These are phyloP conservation scores for Arachnomyces sp. DNA, from an alignment of 2,329 filamentous ascomycete species.

Conservation along the genomic window DNA sequence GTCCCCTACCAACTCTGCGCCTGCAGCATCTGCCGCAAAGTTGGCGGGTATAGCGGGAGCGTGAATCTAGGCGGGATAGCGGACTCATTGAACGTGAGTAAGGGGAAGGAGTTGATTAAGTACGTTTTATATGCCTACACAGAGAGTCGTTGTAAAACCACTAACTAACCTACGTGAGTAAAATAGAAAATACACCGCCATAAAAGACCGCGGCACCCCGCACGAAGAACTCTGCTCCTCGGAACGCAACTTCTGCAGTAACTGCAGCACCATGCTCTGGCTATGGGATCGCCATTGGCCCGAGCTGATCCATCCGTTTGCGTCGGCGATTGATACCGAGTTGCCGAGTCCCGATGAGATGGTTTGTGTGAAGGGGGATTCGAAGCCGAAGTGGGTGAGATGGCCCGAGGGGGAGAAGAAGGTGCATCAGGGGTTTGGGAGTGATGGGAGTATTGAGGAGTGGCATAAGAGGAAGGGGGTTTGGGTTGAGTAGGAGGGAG, in stretches of 20 bases:
- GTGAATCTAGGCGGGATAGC: constrained; percentile 41
- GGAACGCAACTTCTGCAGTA: constrained; percentile 40
- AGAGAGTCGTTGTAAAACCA: too few relatives aligned
- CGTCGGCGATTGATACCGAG: constrained; percentile 41
- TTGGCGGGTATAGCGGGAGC: constrained; percentile 37
- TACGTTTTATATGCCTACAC: constrained; percentile 16
- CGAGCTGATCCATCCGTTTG: constrained; percentile 43
- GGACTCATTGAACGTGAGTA: constrained; percentile 32
- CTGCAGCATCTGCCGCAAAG: constrained; percentile 43
- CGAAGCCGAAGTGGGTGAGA: constrained; percentile 39
- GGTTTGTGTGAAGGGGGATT: constrained; percentile 37
- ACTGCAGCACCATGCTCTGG: constrained; percentile 42
- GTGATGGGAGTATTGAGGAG: constrained; percentile 32
- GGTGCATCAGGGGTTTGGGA: constrained; percentile 31
- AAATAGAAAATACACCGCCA: constrained; percentile 38
- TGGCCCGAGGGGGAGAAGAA: constrained; percentile 42
- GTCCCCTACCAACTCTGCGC: constrained; percentile 43
- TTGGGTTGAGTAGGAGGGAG: constrained; percentile 24
- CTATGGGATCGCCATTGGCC: constrained; percentile 41
- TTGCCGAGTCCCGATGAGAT: constrained; percentile 38
- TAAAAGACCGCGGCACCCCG: constrained; percentile 36
- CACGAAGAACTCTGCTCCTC: constrained; percentile 32
- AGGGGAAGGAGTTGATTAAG: constrained; percentile 39
- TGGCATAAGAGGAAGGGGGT: constrained; percentile 39
- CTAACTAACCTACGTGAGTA: constrained; percentile 2